phyloP scores from a whole-genome alignment of 257 asterid species.

The Gentiana straminea region DNA sequence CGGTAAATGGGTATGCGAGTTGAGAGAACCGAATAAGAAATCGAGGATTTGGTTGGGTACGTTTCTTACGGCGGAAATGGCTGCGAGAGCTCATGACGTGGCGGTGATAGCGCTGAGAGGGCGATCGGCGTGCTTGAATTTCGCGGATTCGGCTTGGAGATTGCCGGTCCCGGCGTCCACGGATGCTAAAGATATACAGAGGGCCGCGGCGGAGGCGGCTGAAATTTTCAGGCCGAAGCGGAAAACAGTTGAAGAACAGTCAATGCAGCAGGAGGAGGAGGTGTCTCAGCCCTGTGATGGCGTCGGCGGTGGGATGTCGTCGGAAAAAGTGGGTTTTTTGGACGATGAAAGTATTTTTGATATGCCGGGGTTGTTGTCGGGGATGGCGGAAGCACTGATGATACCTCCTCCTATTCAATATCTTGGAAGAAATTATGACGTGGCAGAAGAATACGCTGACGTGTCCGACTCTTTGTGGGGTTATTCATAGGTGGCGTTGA shows the following conservation, averaged over 20 bases:
- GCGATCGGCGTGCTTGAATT: conserved; percentile 39
- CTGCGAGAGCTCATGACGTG: conserved; percentile 71
- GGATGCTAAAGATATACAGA: conserved; percentile 33
- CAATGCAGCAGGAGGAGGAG: neutral
- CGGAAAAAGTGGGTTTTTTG: no score
- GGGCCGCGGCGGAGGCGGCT: conserved; percentile 43
- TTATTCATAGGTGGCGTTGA: no score
- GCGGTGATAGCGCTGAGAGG: conserved; percentile 67
- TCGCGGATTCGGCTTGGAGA: conserved; percentile 55
- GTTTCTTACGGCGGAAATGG: conserved; percentile 74
- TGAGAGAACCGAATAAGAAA: conserved; percentile 50
- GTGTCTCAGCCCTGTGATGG: neutral
- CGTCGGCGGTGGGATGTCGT: neutral
- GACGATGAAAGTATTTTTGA: conserved; percentile 12
- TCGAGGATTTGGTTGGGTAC: conserved; percentile 72
- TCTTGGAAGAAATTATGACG: no score
- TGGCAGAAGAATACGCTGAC: no score
- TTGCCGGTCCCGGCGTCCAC: conserved; percentile 32
- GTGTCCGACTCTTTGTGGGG: no score
- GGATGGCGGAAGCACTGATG: conserved; percentile 35
- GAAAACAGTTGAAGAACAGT: neutral
- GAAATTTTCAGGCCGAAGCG: conserved; percentile 27
- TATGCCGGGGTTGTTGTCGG: conserved; percentile 10
- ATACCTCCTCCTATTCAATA: conserved; percentile 39
- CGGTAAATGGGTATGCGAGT: conserved; percentile 30